A percentile compares a stretch with the other conserved stretches of the same genome.
Conservation (phyloP, 768 basidiomycete species). For the Cantharellus anzutake region DNA sequence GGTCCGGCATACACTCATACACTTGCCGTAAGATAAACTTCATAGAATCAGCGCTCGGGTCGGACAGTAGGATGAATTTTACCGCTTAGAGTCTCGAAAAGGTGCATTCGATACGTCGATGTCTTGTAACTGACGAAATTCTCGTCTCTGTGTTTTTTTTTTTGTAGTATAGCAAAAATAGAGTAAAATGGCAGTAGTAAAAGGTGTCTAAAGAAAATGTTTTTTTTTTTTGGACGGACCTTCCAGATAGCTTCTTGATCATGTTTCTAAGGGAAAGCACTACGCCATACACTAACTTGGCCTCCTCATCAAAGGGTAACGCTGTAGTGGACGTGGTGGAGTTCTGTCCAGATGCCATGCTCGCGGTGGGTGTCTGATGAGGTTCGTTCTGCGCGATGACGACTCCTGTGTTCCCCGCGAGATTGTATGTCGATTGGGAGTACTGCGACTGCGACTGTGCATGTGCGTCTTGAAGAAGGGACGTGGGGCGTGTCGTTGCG, state of each 20-base stretch:
- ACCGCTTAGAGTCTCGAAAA: constrained; percentile 85
- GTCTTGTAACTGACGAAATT: constrained; percentile 82
- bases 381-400: constrained; percentile 32
- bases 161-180: not conserved
- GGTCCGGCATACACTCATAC: constrained; percentile 83
- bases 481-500: too few relatives aligned
- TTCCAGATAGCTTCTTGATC: constrained; percentile 82
- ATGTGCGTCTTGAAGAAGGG: constrained; percentile 12
- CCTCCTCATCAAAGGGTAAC: constrained; percentile 90
- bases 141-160: constrained; percentile 46
- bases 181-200: not conserved
- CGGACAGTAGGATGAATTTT: constrained; percentile 91
- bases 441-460: constrained; percentile 15
- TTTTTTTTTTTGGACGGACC: constrained; percentile 25
- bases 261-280: constrained; percentile 81
- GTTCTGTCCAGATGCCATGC: constrained; percentile 8
- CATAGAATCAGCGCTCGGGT: constrained; percentile 66
- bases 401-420: constrained; percentile 50
- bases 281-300: constrained; percentile 93
- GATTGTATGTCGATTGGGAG: constrained; percentile 25
- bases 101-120: constrained; percentile 79
- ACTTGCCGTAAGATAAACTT: constrained; percentile 71
- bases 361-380: too few relatives aligned
- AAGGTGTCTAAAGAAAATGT: not conserved
- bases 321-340: constrained; percentile 19